phyloP scores from a whole-genome alignment of 225 moss, liverwort and hornwort genomes.

The Physcomitrium patens region DNA sequence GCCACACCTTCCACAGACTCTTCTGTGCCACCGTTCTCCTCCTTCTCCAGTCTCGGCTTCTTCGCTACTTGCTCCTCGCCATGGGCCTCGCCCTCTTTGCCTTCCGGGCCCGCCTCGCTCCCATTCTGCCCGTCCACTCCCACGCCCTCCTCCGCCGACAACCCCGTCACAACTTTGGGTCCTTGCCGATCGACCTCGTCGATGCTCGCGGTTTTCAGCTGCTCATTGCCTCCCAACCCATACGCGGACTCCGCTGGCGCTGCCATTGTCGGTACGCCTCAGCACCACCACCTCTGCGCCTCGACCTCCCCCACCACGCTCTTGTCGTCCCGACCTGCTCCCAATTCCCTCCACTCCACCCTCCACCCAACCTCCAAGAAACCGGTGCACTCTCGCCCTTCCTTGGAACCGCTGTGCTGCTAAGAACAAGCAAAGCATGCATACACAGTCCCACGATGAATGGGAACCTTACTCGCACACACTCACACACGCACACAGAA shows the following conservation, averaged over 20 bases:
- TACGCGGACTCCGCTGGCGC: conserved; percentile 38
- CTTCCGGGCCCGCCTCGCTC: conserved; percentile 25
- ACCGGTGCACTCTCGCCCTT: too few species aligned
- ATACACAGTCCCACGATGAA: not conserved
- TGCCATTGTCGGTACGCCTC: conserved; percentile 42
- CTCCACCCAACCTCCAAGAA: conserved; percentile 4
- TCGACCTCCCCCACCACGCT: not conserved
- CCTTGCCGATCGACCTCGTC: conserved; percentile 25
- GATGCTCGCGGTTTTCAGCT: conserved; percentile 18
- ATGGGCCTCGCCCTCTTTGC: too few species aligned
- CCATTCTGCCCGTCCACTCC: conserved; percentile 42
- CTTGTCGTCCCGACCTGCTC: not conserved
- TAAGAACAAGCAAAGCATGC: not conserved
- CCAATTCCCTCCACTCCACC: not conserved
- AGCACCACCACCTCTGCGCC: not conserved
- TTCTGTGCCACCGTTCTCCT: conserved; percentile 26
- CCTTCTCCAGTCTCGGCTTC: conserved; percentile 52
- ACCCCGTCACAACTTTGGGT: not conserved
- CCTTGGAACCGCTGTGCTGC: too few species aligned
- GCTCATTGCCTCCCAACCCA: conserved; percentile 18
- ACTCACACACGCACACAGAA: too few species aligned
- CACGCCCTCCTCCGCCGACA: conserved; percentile 42
- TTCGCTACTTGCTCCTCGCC: conserved; percentile 42
- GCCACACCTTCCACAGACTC: conserved; percentile 22
- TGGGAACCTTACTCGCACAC: too few species aligned